A percentile compares a stretch with the other conserved stretches of the same genome.
Evolutionary conservation across 345 rosid species (phyloP).

Genomic region (Fremontodendron californicum): DNA sequence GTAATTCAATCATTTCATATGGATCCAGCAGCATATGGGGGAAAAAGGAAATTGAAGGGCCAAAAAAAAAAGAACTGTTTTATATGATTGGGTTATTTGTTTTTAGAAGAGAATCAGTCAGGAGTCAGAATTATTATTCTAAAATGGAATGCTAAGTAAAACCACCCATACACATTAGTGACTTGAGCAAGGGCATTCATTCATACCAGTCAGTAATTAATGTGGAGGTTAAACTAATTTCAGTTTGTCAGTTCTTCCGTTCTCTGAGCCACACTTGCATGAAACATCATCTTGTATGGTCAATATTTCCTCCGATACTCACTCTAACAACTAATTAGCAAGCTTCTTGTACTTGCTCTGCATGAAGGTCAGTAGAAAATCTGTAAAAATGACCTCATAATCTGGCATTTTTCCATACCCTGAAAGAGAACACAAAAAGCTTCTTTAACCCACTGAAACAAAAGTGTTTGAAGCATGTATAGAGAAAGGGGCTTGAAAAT

Average conservation of each 20-base stretch:
- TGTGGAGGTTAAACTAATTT: slow-evolving; percentile 11
- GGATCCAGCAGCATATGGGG: not conserved
- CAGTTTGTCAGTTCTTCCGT: slow-evolving; percentile 19
- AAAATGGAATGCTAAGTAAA: not conserved
- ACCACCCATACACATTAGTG: not conserved
- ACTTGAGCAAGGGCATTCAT: not conserved
- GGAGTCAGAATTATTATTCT: slow-evolving; percentile 1
- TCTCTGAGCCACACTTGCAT: slow-evolving; percentile 16
- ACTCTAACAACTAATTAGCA: not conserved
- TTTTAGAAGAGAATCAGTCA: not conserved
- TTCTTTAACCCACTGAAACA: not conserved
- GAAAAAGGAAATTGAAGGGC: not conserved
- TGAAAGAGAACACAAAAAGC: slow-evolving; percentile 26
- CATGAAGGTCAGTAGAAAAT: slow-evolving; percentile 56
- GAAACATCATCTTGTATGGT: slow-evolving; percentile 9
- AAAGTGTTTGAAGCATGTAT: not conserved
- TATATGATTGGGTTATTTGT: not conserved
- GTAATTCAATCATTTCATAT: not conserved
- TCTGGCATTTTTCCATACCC: slow-evolving; percentile 92
- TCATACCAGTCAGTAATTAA: slow-evolving; percentile 8
- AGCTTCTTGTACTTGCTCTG: slow-evolving; percentile 39
- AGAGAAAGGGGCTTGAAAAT: no score
- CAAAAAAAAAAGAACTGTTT: not conserved
- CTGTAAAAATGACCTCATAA: slow-evolving; percentile 78
- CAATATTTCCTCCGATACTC: not conserved